phyloP scores from a whole-genome alignment of 2,329 filamentous ascomycete species.

The Phialophora expanda region DNA sequence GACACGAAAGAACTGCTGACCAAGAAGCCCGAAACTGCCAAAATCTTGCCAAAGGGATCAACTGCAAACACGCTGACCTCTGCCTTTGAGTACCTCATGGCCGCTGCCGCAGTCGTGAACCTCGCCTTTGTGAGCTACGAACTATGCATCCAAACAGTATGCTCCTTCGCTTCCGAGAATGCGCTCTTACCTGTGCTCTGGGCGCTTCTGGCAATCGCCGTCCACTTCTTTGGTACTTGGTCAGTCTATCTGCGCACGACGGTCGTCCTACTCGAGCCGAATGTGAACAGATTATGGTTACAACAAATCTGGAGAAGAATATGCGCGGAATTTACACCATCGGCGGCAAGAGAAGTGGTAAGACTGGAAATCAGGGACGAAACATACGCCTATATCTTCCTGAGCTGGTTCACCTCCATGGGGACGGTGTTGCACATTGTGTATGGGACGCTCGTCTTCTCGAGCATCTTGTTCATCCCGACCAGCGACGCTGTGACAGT shows the following conservation, averaged over 20 bases:
- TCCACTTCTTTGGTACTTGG: neutral
- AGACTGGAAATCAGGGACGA: neutral
- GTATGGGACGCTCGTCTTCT: neutral
- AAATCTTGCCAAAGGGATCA: neutral
- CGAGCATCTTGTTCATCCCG: neutral
- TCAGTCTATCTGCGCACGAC: neutral
- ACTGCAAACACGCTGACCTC: neutral
- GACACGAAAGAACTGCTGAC: neutral
- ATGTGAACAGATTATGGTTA: neutral
- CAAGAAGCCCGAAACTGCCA: neutral
- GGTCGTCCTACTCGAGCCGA: neutral
- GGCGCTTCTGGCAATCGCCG: neutral
- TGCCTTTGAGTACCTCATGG: neutral
- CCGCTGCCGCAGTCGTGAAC: neutral
- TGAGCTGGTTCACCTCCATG: neutral
- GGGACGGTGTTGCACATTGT: neutral
- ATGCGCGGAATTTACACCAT: neutral
- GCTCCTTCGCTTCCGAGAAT: neutral
- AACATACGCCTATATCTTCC: neutral
- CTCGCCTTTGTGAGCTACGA: neutral
- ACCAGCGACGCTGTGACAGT: neutral
- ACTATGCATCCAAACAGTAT: neutral
- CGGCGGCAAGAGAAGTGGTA: neutral
- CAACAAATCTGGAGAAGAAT: neutral
- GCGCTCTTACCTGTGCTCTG: neutral